Evolutionary conservation across 2,329 filamentous ascomycete species (phyloP), one percentile per base, ranked within the genome.

Genomic region (Fusarium musae): DNA sequence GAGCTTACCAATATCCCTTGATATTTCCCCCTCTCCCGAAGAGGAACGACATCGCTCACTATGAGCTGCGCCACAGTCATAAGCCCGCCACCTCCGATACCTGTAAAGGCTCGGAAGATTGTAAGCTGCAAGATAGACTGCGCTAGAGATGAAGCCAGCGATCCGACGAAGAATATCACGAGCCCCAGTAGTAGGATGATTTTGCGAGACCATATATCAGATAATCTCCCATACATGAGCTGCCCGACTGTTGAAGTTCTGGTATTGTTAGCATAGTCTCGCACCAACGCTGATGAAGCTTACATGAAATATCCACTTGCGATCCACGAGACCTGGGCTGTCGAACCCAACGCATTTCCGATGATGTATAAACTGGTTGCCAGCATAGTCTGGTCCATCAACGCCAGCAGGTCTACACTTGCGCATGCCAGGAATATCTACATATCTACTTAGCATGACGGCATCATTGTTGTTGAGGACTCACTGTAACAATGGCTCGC

Each of bases 11-110:
- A 62, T 63, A 84, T 81, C 1, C 92, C 93, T 79, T 95, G 93
- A 87, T 92, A 95, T 23, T 92, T 87, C 1, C 93, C 93, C 63
- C 93, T 84, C 66, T 93, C 89, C 9, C 92, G 85, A 28, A 94
- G 83, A 0, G 92, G 88, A 3, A 95, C 88, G 17, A 94, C 86
- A 79, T 95, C 93, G 69, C 89, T 92, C 75, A 95, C 83, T 66
- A 95, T 83, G 42, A 95, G 91, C 60, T 87, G 89, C 13, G 91
- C 90, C 49, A 93, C 89, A 0, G 91, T 91, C 53, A 90, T 91
- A 85, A 94, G 90, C 5, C 92, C 92, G 3, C 91, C 92, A 16
- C 92, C 92, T 26, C 92, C 93, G 62, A 93, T 87, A 53, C 83
- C 82, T 12, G 83, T 84, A 34, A 84, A 81, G 36, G 80, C 81